Evolutionary conservation across 768 basidiomycete species (phyloP).

Genomic region (Mycena albidolilacea): DNA sequence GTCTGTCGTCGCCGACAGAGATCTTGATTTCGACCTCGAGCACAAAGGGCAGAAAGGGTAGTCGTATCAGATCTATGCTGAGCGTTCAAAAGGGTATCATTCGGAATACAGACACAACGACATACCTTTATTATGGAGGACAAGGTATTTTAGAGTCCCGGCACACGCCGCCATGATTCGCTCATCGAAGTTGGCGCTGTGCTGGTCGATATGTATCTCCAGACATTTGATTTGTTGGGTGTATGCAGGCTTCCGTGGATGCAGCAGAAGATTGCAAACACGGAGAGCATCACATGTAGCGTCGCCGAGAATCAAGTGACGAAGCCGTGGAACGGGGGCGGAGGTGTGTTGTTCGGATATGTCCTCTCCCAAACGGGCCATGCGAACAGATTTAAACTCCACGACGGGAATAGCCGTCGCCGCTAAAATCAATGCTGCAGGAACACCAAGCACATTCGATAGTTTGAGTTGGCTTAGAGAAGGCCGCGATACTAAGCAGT

Average conservation of each 20-base stretch:
- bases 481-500: constrained; percentile 3
- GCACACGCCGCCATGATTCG: constrained; percentile 21
- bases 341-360: neutral
- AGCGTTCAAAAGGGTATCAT: neutral
- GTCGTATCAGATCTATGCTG: neutral
- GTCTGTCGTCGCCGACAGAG: neutral
- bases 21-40: constrained; percentile 10
- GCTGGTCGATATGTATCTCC: neutral
- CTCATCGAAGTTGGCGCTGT: constrained; percentile 6
- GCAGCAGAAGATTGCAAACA: constrained; percentile 10
- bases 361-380: neutral
- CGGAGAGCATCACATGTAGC: neutral
- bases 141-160: constrained; percentile 2
- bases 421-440: constrained; percentile 7
- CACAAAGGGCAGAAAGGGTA: constrained; percentile 21
- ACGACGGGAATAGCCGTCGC: constrained; percentile 1
- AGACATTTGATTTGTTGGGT: constrained; percentile 6
- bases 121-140: constrained; percentile 16
- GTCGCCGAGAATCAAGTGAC: constrained; percentile 1
- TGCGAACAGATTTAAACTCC: neutral
- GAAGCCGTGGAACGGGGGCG: neutral
- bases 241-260: neutral
- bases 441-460: neutral
- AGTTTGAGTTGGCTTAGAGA: constrained; percentile 4
- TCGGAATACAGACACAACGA: no score